phyloP scores from a whole-genome alignment of 108 stramenopile species.

The Stephanodiscus minutulus region DNA sequence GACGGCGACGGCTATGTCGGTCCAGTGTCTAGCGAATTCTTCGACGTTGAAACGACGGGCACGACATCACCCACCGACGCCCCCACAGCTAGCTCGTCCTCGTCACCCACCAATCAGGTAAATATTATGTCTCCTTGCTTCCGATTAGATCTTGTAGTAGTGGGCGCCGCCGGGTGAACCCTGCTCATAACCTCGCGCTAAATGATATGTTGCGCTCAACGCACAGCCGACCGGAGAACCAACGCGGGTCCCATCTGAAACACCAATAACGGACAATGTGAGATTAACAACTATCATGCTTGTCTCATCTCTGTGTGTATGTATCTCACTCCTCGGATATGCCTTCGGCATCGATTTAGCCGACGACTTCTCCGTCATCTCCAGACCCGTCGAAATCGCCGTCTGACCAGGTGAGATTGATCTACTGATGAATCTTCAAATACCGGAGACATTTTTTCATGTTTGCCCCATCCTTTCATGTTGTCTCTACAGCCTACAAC shows the following conservation, averaged over 20 bases:
- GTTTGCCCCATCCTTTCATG: not conserved
- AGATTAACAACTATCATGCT: not conserved
- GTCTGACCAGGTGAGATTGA: not conserved
- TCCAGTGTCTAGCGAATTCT: conserved; percentile 40
- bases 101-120: not conserved
- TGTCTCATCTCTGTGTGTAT: not conserved
- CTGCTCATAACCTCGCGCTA: not conserved
- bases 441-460: too few species aligned
- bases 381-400: not conserved
- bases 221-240: not conserved
- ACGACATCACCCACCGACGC: conserved; percentile 4
- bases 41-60: conserved; percentile 18
- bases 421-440: not conserved
- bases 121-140: not conserved
- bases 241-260: not conserved
- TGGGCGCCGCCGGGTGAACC: too few species aligned
- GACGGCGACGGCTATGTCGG: conserved; percentile 51
- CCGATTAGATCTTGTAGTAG: not conserved
- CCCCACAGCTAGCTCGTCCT: not conserved
- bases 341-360: not conserved
- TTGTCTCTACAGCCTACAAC: conserved; percentile 1
- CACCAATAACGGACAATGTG: not conserved
- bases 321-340: not conserved
- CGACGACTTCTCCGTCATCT: not conserved
- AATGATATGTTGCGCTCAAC: not conserved